Evolutionary conservation across 1,284 basidiomycete species (phyloP).

Genomic region (Quambalaria eucalypti): DNA sequence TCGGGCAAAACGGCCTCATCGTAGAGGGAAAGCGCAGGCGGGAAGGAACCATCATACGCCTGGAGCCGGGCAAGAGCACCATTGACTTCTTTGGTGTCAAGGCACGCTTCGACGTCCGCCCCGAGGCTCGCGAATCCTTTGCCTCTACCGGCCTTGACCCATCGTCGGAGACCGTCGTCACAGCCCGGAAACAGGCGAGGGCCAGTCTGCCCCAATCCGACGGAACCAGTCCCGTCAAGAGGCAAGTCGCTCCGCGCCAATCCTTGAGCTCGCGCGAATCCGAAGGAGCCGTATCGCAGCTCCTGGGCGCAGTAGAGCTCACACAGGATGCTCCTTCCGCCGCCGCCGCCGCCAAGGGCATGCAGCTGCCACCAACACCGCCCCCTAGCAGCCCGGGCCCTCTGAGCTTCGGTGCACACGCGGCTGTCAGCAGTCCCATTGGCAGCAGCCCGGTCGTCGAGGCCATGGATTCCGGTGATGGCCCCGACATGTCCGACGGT

Average conservation of each 20-base stretch:
- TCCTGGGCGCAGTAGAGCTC: neutral
- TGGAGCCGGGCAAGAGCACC: slow-evolving; percentile 19
- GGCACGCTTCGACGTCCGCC: slow-evolving; percentile 15
- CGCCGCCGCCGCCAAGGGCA: neutral
- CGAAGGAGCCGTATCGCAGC: neutral
- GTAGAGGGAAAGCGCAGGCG: slow-evolving; percentile 36
- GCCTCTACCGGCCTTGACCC: neutral
- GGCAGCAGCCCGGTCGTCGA: too few species aligned
- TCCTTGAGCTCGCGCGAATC: neutral
- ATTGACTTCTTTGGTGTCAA: slow-evolving; percentile 40
- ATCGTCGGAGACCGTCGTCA: neutral
- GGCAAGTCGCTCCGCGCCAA: neutral
- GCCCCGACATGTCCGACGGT: neutral
- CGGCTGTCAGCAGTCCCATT: too few species aligned
- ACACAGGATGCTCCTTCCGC: neutral
- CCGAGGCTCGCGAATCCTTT: neutral
- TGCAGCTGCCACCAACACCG: neutral
- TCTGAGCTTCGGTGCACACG: too few species aligned
- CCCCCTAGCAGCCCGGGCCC: neutral
- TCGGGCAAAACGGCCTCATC: slow-evolving; percentile 44
- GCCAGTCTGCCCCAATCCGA: neutral
- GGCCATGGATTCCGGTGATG: too few species aligned
- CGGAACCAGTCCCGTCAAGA: neutral
- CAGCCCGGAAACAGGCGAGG: neutral
- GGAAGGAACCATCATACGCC: slow-evolving; percentile 34